Base-by-base conservation (phyloP, 2,329 filamentous ascomycete genomes). In the Drechslerella dactyloides region DNA sequence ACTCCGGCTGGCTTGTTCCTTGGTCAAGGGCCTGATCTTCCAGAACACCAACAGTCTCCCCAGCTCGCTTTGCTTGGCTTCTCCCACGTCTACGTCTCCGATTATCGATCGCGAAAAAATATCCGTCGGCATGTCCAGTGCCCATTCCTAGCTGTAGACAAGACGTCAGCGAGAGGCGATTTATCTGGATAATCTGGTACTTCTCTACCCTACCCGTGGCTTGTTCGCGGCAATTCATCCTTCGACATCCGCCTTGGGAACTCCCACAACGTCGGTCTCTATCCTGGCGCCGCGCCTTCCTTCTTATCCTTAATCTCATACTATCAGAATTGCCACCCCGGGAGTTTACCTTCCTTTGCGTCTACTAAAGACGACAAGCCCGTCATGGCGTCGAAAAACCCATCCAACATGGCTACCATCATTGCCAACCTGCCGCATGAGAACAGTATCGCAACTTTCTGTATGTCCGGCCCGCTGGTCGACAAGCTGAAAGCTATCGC, bases 391-490 rank as follows among this genome's bases (percentile, higher is more conserved):
- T 70, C 66, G 65, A 62, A 55, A 62, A 68, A 63, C 55, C 48
- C 55, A 37, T 64, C 64, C 21, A 74, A 68, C 23, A 58, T 66
- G 59, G 52, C 70, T 7, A 64, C 15, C 19, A 55, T 69, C 40
- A 58, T 24, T 30, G 61, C 69, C 42, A 63, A 53, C 52, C 65
- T 74, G 21, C 73, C 73, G 24, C 73, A 74, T 54, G 62, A 69
- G 33, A 74, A 73, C 40, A 70, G 69, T 37, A 74, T 74, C 42
- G 69, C 73, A 54, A 74, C 73, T 11, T 73, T 74, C 23, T 73
- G 69, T 57, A 52, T 74, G 57, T 73, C 69, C 10, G 73, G 73
- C 15, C 59, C 62, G 24, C 44, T 74, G 6, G 63, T 70, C 51
- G 73, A 74, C 35, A 74, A 74, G 57, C 35, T 74, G 46, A 62